These are phyloP conservation scores for Phytophthora constricta DNA, from an alignment of 352 stramenopile genomes.

Conservation along the genomic window DNA sequence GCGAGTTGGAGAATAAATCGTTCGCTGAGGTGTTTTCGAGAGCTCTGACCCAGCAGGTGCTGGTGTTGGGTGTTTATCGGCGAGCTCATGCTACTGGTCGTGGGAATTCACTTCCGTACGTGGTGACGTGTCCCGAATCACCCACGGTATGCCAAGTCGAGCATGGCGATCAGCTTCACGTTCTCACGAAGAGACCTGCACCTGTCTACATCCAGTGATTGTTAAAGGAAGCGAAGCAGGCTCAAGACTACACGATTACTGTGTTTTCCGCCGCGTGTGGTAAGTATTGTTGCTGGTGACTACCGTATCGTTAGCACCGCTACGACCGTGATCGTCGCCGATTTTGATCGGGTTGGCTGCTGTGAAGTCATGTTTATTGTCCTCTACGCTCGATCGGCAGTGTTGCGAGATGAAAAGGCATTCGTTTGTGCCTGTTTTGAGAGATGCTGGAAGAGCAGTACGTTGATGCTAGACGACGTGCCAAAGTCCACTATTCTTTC, in stretches of 20 bases:
- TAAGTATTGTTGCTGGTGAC: too few relatives aligned
- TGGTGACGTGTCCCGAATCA: conserved; percentile 58
- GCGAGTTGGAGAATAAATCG: conserved; percentile 39
- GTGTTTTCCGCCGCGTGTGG: too few relatives aligned
- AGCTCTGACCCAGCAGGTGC: conserved; percentile 45
- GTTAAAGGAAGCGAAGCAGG: too few relatives aligned
- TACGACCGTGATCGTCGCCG: too few relatives aligned
- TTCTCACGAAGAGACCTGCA: conserved; percentile 36
- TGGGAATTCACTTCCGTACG: conserved; percentile 60
- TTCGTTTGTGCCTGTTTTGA: conserved; percentile 46
- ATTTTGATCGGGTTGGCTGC: too few relatives aligned
- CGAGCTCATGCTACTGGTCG: conserved; percentile 38
- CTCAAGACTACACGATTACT: too few relatives aligned
- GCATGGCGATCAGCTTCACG: conserved; percentile 48
- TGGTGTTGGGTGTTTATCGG: conserved; percentile 60
- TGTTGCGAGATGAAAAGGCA: conserved; percentile 29
- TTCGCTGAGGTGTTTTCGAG: conserved; percentile 52
- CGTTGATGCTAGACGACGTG: too few relatives aligned
- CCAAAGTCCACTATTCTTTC: too few relatives aligned
- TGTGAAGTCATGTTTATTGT: conserved; percentile 53
- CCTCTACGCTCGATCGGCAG: conserved; percentile 47
- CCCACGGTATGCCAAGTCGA: conserved; percentile 34
- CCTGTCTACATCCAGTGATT: conserved; percentile 41
- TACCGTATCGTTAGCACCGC: too few relatives aligned
- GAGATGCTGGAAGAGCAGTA: conserved; percentile 51